Conservation (phyloP, 345 rosid genomes). For the Lenwebbia sp. region DNA sequence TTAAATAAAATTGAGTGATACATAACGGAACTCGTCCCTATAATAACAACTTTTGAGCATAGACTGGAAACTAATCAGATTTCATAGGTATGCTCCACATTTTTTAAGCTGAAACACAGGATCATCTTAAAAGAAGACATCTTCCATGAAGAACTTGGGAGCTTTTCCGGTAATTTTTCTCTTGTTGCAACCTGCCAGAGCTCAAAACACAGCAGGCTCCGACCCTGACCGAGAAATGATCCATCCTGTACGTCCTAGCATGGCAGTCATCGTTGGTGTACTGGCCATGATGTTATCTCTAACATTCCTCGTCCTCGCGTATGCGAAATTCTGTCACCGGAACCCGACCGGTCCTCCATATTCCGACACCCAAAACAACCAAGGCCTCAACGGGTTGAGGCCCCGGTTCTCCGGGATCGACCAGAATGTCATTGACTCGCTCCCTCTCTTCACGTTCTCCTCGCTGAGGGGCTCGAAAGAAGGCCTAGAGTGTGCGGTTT, state of each 20-base stretch:
- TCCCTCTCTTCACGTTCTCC: constrained; percentile 34
- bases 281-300: constrained; percentile 10
- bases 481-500: constrained; percentile 37
- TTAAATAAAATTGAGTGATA: not conserved
- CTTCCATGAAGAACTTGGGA: not conserved
- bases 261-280: constrained; percentile 11
- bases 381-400: not conserved
- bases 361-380: not conserved
- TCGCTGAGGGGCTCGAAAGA: constrained; percentile 28
- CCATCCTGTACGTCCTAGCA: constrained; percentile 9
- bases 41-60: not conserved
- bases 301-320: constrained; percentile 17
- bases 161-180: not conserved
- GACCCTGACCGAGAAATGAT: not conserved
- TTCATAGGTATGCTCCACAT: not conserved
- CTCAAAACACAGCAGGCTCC: not conserved
- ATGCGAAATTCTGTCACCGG: constrained; percentile 18
- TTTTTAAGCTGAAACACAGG: not conserved
- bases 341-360: not conserved
- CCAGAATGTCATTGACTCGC: constrained; percentile 13
- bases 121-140: not conserved
- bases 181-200: not conserved
- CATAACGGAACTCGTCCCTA: not conserved
- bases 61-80: not conserved
- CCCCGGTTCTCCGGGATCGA: constrained; percentile 35